Base-by-base conservation (phyloP, 805 yeast species). In the Candida ulmi region DNA sequence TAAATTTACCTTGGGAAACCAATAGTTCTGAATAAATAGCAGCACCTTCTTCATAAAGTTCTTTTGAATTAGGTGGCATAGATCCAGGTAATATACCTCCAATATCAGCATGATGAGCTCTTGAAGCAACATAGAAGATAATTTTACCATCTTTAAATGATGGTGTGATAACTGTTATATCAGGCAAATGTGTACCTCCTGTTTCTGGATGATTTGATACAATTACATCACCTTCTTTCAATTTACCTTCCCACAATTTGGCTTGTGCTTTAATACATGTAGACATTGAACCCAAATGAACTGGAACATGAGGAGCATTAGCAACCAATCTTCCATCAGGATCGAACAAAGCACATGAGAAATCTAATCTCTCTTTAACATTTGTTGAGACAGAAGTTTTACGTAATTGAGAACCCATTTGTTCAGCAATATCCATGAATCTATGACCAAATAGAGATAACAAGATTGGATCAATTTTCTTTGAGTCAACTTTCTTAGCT, bases 81-180 rank as follows among this genome's bases (percentile, higher is more conserved):
- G 95, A 83, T 1, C 97, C 97, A 1, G 97, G 95, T 27, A 87
- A 63, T 42, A 83, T 76, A 12, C 95, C 95, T 15, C 98, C 97
- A 54, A 91, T 90, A 61, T 90, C 98, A 6, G 96, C 90, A 63
- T 91, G 98, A 62, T 90, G 98, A 2, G 96, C 97, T 47, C 98
- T 71, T 0, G 95, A 82, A 1, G 97, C 98, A 12, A 87, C 88
- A 69, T 87, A 90, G 58, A 90, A 90, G 21, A 88, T 75, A 27
- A 87, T 71, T 38, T 66, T 60, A 17, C 65, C 69, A 19, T 69
- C 68, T n/a, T 76, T 68, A 55, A 87, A 83, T 2, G 90, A 88
- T 0, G 98, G 98, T 0, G 96, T 85, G 33, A 91, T 80, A 11
- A 90, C 95, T 0, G 97, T 90, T 47, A 90, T 88, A 63, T 86